Conservation (phyloP, 805 yeast genomes). For the Kluyveromyces siamensis region DNA sequence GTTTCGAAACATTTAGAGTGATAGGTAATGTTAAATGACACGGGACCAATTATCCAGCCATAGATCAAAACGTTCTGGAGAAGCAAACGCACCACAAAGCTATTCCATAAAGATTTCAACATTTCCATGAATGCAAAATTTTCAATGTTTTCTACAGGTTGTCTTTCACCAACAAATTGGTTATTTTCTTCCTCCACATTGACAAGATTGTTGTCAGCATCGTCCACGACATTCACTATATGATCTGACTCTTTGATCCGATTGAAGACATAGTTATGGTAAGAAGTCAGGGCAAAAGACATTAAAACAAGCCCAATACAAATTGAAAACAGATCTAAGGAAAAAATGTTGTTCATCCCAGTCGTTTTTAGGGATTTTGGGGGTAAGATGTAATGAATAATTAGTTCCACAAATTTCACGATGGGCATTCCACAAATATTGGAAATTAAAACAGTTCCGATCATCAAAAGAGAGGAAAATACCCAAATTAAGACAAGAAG, state of each 20-base stretch:
- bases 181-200: neutral
- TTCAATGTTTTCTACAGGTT: neutral
- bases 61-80: neutral
- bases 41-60: neutral
- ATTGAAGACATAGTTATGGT: neutral
- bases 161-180: neutral
- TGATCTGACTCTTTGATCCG: neutral
- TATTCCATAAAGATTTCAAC: neutral
- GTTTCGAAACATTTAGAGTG: neutral
- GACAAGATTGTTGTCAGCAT: neutral
- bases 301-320: neutral
- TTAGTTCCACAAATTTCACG: neutral
- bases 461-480: constrained; percentile 32
- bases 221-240: neutral
- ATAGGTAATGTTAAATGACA: neutral
- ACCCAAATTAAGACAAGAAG: constrained; percentile 36
- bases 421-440: neutral
- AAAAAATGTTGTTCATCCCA: neutral
- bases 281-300: neutral
- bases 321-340: neutral
- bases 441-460: constrained; percentile 18
- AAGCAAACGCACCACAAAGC: neutral
- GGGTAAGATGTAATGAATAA: neutral
- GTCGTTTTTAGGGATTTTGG: neutral
- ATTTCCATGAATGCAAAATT: neutral